These are phyloP conservation scores for Macroventuria anomochaeta DNA, from an alignment of 2,329 filamentous ascomycete species.

Conservation along the genomic window DNA sequence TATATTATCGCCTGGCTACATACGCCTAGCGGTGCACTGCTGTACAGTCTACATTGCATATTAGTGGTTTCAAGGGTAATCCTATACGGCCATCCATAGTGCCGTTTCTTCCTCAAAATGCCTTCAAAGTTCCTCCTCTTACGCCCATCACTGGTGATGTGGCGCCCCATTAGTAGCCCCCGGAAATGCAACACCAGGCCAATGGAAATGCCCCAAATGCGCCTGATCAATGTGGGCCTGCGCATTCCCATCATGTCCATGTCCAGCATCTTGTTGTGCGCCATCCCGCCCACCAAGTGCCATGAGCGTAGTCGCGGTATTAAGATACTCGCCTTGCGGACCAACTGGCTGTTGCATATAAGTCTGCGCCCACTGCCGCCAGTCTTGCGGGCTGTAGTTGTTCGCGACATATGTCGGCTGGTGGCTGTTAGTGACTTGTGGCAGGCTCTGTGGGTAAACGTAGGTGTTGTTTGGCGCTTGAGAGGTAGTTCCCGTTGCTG, in stretches of 20 bases:
- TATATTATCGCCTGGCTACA: not conserved
- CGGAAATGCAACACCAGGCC: constrained; percentile 41
- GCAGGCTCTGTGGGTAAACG: constrained; percentile 29
- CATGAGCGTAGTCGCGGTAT: constrained; percentile 50
- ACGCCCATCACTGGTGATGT: constrained; percentile 22
- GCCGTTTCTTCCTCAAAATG: not conserved
- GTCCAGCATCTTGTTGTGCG: constrained; percentile 25
- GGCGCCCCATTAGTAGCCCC: constrained; percentile 32
- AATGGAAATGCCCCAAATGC: constrained; percentile 31
- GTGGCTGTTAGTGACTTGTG: constrained; percentile 27
- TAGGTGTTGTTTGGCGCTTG: constrained; percentile 34
- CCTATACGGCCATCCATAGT: not conserved
- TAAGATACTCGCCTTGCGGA: constrained; percentile 45
- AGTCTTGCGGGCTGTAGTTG: constrained; percentile 37
- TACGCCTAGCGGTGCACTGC: not conserved
- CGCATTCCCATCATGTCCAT: constrained; percentile 23
- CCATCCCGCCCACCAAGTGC: constrained; percentile 44
- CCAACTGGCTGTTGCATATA: constrained; percentile 38
- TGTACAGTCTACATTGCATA: constrained; percentile 9
- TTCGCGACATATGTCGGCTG: constrained; percentile 36
- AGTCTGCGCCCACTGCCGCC: constrained; percentile 46
- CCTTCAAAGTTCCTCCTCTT: not conserved
- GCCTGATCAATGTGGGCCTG: constrained; percentile 31
- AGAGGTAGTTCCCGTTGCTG: constrained; percentile 30
- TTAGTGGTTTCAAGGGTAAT: not conserved